Evolutionary conservation across 306 rosid genomes (phyloP).

Genomic region (Vigna nakashimae): DNA sequence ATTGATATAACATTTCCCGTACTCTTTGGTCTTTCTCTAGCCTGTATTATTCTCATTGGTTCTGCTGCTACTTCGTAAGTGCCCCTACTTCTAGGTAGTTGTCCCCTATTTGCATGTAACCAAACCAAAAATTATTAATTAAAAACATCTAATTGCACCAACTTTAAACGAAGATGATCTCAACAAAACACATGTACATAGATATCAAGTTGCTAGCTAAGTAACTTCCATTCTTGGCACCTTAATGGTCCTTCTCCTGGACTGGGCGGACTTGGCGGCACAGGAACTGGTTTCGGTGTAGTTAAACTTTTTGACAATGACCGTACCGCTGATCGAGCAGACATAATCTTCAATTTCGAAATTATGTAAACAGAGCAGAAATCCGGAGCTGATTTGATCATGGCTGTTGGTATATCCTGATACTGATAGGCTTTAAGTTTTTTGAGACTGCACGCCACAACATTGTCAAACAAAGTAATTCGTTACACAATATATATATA

Average conservation of each 20-base stretch:
- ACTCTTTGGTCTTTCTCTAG: slow-evolving; percentile 61
- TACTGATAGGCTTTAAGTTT: slow-evolving; percentile 59
- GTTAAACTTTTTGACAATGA: slow-evolving; percentile 50
- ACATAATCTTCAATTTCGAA: slow-evolving; percentile 79
- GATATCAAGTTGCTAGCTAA: neutral
- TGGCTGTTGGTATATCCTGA: slow-evolving; percentile 57
- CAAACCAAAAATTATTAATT: slow-evolving; percentile 25
- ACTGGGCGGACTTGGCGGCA: slow-evolving; percentile 39
- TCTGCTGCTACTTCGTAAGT: slow-evolving; percentile 48
- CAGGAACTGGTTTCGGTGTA: slow-evolving; percentile 55
- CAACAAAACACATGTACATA: neutral
- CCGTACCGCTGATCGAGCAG: slow-evolving; percentile 71
- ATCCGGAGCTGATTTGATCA: slow-evolving; percentile 75
- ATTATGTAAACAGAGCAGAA: slow-evolving; percentile 80
- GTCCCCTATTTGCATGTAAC: slow-evolving; percentile 45
- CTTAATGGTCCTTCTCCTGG: slow-evolving; percentile 54
- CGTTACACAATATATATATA: neutral
- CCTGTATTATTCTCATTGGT: slow-evolving; percentile 32
- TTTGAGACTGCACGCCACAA: slow-evolving; percentile 50
- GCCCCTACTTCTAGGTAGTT: slow-evolving; percentile 42
- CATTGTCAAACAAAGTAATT: slow-evolving; percentile 19
- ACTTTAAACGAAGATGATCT: neutral
- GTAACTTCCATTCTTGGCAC: slow-evolving; percentile 45
- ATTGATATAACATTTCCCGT: slow-evolving; percentile 47
- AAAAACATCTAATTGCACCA: slow-evolving; percentile 9